A percentile compares a stretch with the other conserved stretches of the same genome.
These are phyloP conservation scores for Coemansia sp. DNA, from an alignment of 192 early-diverging fungal genomes.

Conservation along the genomic window DNA sequence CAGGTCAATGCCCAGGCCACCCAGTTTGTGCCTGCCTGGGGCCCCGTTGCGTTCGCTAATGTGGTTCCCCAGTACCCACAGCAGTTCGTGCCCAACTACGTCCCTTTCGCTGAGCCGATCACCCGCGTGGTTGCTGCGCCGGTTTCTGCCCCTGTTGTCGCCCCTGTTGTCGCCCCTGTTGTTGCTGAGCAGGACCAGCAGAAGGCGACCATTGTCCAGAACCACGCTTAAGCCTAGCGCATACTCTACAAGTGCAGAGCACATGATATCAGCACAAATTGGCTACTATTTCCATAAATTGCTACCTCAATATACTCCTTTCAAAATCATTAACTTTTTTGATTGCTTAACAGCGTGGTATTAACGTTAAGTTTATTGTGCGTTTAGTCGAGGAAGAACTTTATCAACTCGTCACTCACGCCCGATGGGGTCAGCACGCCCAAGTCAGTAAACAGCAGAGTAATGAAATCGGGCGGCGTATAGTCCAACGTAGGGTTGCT, in stretches of 20 bases:
- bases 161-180: slow-evolving; percentile 4
- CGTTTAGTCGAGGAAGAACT: slow-evolving; percentile 65
- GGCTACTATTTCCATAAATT: no score
- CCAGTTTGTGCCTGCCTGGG: slow-evolving; percentile 14
- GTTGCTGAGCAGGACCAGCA: slow-evolving; percentile 6
- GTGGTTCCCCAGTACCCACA: slow-evolving; percentile 15
- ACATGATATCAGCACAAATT: no score
- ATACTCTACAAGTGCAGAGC: no score
- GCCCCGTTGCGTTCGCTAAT: not conserved
- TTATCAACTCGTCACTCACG: slow-evolving; percentile 84
- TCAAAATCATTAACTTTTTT: no score
- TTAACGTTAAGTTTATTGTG: no score
- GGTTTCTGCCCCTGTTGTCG: not conserved
- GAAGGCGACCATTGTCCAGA: slow-evolving; percentile 39
- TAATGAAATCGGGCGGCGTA: slow-evolving; percentile 90
- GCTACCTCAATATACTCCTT: no score
- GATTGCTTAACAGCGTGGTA: no score
- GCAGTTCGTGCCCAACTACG: no score
- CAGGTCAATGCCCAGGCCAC: slow-evolving; percentile 18
- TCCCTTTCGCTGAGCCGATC: not conserved
- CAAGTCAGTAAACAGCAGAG: slow-evolving; percentile 84
- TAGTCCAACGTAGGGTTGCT: slow-evolving; percentile 86
- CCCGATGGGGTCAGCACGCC: slow-evolving; percentile 90
- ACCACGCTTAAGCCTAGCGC: slow-evolving; percentile 43
- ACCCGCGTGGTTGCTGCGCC: not conserved